Base-by-base conservation (phyloP, 768 basidiomycete species). In the Lactarius quietus region DNA sequence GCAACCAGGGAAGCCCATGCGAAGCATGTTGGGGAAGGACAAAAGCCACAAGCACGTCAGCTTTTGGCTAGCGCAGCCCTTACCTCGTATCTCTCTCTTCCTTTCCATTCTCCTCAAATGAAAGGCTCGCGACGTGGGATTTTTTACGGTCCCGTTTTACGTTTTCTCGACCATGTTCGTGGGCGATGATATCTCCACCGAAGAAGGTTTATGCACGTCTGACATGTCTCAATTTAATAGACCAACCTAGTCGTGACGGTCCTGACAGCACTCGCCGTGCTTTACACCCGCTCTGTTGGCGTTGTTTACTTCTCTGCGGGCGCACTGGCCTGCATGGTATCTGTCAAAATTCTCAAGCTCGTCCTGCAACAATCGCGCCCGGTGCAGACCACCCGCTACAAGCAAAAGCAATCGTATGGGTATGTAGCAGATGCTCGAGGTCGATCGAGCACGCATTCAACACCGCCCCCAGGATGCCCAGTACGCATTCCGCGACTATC, bases 401-500 rank as follows among this genome's bases (percentile, higher is more conserved):
- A 67, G 52, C 75, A 76, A 52, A 90, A 87, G 72, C 77, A 77
- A 59, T 78, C 85, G 4, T 93, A 88, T 72, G 91, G 91, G 90
- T 92, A 71, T 57, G 84, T 72, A 31, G 14, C 8, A 55, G 23
- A 28, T n/a, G 17, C 12, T 29, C 33, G 43, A 39, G 28, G 17
- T 43, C 52, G 41, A 6, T 29, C 1, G 10, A 51, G 14, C 18
- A 14, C n/a, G 17, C 53, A 28, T 56, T 23, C 35, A 63, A 53
- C n/a, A 45, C 31, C 9, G 10, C 28, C 17, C 64, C 56, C 72
- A 92, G 91, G 15, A 92, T 93, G 91, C 91, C 91, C 6, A 90
- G 88, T 67, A 92, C 91, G 6, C 91, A 93, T 73, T 87, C 90
- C 14, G 86, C 89, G 12, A 77, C 80, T 6, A 89, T 89, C 69